Evolutionary conservation across 495 filamentous ascomycete genomes (phyloP), one percentile per base, ranked within the genome.

Genomic region (Lichina pygmaea): DNA sequence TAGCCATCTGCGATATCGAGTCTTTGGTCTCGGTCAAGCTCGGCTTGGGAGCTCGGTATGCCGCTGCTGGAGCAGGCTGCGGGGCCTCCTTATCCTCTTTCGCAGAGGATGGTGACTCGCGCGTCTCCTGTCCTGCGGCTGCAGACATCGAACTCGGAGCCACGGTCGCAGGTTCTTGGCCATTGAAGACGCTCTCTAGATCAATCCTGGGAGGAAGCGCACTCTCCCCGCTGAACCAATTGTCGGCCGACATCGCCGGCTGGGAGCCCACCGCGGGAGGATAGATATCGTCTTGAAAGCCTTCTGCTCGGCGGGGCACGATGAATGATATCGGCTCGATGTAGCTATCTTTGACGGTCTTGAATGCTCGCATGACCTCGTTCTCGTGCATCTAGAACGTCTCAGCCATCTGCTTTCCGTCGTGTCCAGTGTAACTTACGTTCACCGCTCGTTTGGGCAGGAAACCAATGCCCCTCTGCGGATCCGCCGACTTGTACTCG

Each of bases 321-420:
- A 93, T 86, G 62, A 97, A 97, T 0, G 91, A 93, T 54, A 97
- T 78, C 8, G 89, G 89, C 56, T 97, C 86, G 53, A 97, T 83
- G 58, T 91, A 92, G 8, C 66, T 60, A 58, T 97, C 91, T 55
- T 84, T 86, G 55, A 94, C 79, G 0, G 86, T 94, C 70, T 95
- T 95, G 71, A 78, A 97, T 41, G 79, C 86, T 48, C 89, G 75
- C 66, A 92, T 81, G 33, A 97, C 73, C 60, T 97, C 89, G 52
- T 94, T 95, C 50, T 95, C 89, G 59, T 93, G 85, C 41, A 86
- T 64, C 73, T 76, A 47, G 12, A 24, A 8, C 7, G 36, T 46
- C 41, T 62, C 45, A 60, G 57, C 44, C 52, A 49, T 11, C 5
- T 41, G 41, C 5, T 13, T 24, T 11, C 46, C 31, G 1, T 31